Percentiles rank a stretch among this genome's conserved stretches.
Conservation (phyloP, 306 rosid species). For the Alnus rubra region DNA sequence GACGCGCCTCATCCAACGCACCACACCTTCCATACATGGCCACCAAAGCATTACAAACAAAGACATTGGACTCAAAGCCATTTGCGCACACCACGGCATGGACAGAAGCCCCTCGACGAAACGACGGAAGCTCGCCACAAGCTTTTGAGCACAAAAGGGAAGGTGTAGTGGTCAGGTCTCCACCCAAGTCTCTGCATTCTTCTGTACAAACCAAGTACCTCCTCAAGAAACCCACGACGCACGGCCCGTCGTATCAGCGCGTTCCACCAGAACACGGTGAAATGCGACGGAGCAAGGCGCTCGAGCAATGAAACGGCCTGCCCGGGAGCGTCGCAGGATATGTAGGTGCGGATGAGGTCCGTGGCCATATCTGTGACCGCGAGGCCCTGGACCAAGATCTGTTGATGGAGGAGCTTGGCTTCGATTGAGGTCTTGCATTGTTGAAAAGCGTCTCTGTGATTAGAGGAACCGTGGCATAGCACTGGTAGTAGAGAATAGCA, state of each 20-base stretch:
- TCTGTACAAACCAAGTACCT: constrained; percentile 40
- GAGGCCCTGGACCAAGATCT: constrained; percentile 45
- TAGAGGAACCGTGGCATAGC: constrained; percentile 21
- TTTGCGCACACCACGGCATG: constrained; percentile 44
- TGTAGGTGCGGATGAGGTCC: constrained; percentile 51
- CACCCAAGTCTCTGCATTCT: constrained; percentile 62
- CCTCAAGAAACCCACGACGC: constrained; percentile 28
- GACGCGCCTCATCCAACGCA: constrained; percentile 37
- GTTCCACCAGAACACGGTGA: constrained; percentile 75
- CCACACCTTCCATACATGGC: constrained; percentile 78
- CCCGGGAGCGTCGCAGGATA: constrained; percentile 38
- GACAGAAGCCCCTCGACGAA: constrained; percentile 45
- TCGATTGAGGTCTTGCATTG: constrained; percentile 43
- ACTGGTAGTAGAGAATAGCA: constrained; percentile 13
- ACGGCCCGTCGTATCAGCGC: constrained; percentile 56
- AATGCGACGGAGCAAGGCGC: constrained; percentile 41
- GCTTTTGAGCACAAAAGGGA: constrained; percentile 74
- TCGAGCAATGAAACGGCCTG: constrained; percentile 49
- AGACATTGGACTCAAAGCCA: constrained; percentile 66
- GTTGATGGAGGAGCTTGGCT: constrained; percentile 56
- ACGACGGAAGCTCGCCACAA: constrained; percentile 49
- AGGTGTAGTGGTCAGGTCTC: constrained; percentile 73
- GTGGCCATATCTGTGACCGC: constrained; percentile 9
- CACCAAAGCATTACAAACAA: constrained; percentile 73
- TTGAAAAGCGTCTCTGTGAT: constrained; percentile 15